Conservation (phyloP, 371 early-diverging fungal species). For the Gilbertella persicaria region DNA sequence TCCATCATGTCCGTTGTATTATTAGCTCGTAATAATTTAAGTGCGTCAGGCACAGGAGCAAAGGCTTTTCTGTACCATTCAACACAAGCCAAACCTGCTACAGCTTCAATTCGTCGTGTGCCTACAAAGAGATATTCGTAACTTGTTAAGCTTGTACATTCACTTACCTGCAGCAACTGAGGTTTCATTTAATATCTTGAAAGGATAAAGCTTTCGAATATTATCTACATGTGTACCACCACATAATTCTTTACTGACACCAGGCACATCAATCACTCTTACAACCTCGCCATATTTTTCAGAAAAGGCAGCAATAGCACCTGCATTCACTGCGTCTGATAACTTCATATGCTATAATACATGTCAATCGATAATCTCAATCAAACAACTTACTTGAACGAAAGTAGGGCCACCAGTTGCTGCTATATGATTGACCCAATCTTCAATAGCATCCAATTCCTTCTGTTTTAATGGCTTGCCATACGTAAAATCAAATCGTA, state of each 20-base stretch:
- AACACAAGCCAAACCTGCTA: slow-evolving; percentile 62
- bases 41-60: slow-evolving; percentile 44
- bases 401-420: slow-evolving; percentile 42
- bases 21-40: slow-evolving; percentile 47
- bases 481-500: slow-evolving; percentile 79
- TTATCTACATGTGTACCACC: slow-evolving; percentile 77
- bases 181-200: slow-evolving; percentile 68
- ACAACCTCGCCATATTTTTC: slow-evolving; percentile 73
- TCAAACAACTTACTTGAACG: slow-evolving; percentile 31
- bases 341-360: slow-evolving; percentile 55
- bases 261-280: slow-evolving; percentile 62
- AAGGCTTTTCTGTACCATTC: slow-evolving; percentile 54
- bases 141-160: background rate
- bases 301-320: slow-evolving; percentile 69
- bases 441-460: slow-evolving; percentile 55
- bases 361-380: too few relatives aligned
- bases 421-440: slow-evolving; percentile 62
- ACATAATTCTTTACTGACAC: slow-evolving; percentile 71
- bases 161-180: slow-evolving; percentile 69
- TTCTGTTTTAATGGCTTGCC: slow-evolving; percentile 56
- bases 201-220: slow-evolving; percentile 65
- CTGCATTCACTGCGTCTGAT: slow-evolving; percentile 60
- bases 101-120: slow-evolving; percentile 79
- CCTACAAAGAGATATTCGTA: slow-evolving; percentile 32
- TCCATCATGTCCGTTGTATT: slow-evolving; percentile 36